Percentiles rank a stretch among this genome's conserved stretches.
Conservation (phyloP, 768 basidiomycete genomes). For the Krasilnikovozyma curviuscula region DNA sequence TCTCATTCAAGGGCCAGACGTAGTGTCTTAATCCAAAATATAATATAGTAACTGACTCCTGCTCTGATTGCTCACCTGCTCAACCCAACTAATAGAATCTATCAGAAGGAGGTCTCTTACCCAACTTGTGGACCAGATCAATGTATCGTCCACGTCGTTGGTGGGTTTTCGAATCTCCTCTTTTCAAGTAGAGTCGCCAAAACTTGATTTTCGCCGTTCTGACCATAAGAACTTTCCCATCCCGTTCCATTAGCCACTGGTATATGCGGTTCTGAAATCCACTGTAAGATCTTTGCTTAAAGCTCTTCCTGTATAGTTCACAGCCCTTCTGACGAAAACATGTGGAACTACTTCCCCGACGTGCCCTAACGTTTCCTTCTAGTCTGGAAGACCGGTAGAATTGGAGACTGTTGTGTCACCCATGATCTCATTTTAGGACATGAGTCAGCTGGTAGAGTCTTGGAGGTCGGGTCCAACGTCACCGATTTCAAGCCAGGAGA, state of each 20-base stretch:
- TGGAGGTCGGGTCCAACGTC: slow-evolving; percentile 15
- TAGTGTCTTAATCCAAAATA: too few species aligned
- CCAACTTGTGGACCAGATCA: slow-evolving; percentile 13
- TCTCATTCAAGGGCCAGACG: too few species aligned
- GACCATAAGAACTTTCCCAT: too few species aligned
- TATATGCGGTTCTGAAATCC: slow-evolving; percentile 16
- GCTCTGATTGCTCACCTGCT: too few species aligned
- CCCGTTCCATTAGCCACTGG: slow-evolving; percentile 13
- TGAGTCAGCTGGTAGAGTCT: slow-evolving; percentile 16
- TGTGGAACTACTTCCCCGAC: slow-evolving; percentile 16
- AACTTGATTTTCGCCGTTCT: too few species aligned
- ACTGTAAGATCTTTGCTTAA: background rate
- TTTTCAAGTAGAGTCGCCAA: too few species aligned
- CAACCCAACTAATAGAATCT: too few species aligned
- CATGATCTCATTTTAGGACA: slow-evolving; percentile 18
- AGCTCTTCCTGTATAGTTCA: too few species aligned
- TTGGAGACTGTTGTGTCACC: slow-evolving; percentile 17
- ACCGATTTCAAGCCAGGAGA: slow-evolving; percentile 14
- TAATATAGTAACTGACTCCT: too few species aligned
- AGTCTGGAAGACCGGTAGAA: slow-evolving; percentile 13
- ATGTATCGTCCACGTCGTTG: slow-evolving; percentile 16
- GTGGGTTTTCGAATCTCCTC: background rate
- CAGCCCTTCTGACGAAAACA: background rate
- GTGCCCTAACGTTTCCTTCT: background rate
- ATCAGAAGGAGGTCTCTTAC: slow-evolving; percentile 16